Percentiles rank a stretch among this genome's conserved stretches.
phyloP scores from a whole-genome alignment of 805 yeast species.

The Candida broadrunensis region DNA sequence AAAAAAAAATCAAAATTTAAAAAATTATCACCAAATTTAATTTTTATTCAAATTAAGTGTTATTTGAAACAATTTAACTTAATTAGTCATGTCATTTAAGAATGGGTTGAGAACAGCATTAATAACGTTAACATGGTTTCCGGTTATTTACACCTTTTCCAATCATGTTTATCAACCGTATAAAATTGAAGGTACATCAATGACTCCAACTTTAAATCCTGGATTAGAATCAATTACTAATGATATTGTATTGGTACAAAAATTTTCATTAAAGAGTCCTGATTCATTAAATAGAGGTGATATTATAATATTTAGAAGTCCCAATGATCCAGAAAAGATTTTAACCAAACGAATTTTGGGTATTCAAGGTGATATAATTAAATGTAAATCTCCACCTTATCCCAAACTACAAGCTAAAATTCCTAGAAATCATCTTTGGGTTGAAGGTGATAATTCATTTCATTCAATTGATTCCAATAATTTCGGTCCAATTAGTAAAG shows the following conservation, averaged over 20 bases:
- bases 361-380: constrained; percentile 64
- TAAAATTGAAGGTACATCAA: constrained; percentile 74
- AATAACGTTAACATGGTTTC: constrained; percentile 60
- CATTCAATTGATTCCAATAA: constrained; percentile 83
- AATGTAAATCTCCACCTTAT: constrained; percentile 58
- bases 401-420: constrained; percentile 59
- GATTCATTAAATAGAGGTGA: constrained; percentile 57
- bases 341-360: constrained; percentile 80
- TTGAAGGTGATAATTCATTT: constrained; percentile 82
- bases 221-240: constrained; percentile 40
- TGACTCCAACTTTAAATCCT: constrained; percentile 89
- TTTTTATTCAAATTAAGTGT: no score
- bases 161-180: constrained; percentile 75
- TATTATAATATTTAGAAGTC: constrained; percentile 74
- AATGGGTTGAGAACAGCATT: constrained; percentile 20
- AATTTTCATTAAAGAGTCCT: constrained; percentile 51
- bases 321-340: constrained; percentile 72
- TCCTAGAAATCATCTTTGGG: constrained; percentile 87
- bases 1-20: no score
- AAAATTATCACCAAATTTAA: no score
- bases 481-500: constrained; percentile 86
- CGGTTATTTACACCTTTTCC: constrained; percentile 65
- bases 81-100: constrained; percentile 5
- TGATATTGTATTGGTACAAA: constrained; percentile 70
- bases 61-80: no score